Percentiles rank a stretch among this genome's conserved stretches.
phyloP scores from a whole-genome alignment of 352 stramenopile genomes.

The Phytophthora kernoviae region DNA sequence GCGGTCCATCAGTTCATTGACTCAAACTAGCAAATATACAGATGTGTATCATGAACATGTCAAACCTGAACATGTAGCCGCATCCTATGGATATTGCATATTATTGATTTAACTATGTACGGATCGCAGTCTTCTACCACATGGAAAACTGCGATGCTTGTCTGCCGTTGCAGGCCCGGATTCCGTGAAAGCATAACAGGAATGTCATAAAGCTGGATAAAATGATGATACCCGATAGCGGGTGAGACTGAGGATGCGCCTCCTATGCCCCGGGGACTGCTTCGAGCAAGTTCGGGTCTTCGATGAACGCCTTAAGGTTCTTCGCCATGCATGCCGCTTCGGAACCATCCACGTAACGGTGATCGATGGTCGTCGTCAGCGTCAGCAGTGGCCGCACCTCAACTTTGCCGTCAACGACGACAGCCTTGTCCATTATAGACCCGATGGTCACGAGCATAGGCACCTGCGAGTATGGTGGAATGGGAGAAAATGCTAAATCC shows the following conservation, averaged over 20 bases:
- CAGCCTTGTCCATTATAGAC: slow-evolving; percentile 63
- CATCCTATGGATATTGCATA: no score
- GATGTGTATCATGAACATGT: neutral
- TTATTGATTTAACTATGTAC: no score
- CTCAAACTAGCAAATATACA: neutral
- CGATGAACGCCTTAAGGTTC: slow-evolving; percentile 54
- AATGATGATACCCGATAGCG: slow-evolving; percentile 6
- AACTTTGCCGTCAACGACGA: slow-evolving; percentile 64
- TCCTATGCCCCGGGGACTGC: slow-evolving; percentile 35
- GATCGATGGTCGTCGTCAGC: slow-evolving; percentile 75
- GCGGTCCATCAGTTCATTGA: neutral
- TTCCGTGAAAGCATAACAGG: neutral
- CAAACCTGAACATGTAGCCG: no score
- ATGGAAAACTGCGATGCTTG: slow-evolving; percentile 14
- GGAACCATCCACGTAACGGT: slow-evolving; percentile 69
- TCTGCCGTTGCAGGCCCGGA: neutral
- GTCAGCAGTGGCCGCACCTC: slow-evolving; percentile 66
- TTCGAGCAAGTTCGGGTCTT: slow-evolving; percentile 59
- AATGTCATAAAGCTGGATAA: neutral
- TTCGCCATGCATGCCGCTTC: slow-evolving; percentile 63
- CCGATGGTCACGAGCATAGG: slow-evolving; percentile 76
- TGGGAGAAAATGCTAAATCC: slow-evolving; percentile 67
- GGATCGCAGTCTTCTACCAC: slow-evolving; percentile 13
- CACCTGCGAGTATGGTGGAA: slow-evolving; percentile 65
- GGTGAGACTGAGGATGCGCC: neutral